phyloP scores from a whole-genome alignment of 2,329 filamentous ascomycete species.

The Plenodomus tracheiphilus region DNA sequence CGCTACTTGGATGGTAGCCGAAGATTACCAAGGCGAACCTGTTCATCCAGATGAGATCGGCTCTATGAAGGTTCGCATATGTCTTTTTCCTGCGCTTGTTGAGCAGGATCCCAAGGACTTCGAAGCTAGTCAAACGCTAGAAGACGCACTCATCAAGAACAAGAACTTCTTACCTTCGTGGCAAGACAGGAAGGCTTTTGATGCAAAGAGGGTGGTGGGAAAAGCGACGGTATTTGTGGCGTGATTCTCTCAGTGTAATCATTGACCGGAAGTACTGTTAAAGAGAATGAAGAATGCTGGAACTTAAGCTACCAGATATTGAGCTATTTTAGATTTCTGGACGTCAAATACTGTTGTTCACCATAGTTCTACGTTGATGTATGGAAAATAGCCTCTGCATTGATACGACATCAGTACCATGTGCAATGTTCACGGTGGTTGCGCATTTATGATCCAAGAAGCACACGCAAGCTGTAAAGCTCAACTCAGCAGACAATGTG shows the following conservation, averaged over 20 bases:
- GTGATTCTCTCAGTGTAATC: neutral
- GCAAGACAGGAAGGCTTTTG: conserved; percentile 5
- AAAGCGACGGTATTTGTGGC: conserved; percentile 11
- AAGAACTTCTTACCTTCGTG: conserved; percentile 10
- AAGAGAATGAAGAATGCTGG: too few relatives aligned
- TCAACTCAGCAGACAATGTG: too few relatives aligned
- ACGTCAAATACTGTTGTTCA: too few relatives aligned
- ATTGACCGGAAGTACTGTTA: too few relatives aligned
- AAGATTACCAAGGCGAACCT: neutral
- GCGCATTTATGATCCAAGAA: too few relatives aligned
- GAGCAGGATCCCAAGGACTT: neutral
- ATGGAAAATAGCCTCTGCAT: too few relatives aligned
- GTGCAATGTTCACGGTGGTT: too few relatives aligned
- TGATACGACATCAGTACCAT: too few relatives aligned
- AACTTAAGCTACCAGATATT: too few relatives aligned
- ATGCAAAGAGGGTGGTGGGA: neutral
- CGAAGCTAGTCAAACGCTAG: neutral
- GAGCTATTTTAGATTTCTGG: too few relatives aligned
- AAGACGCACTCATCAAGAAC: conserved; percentile 6
- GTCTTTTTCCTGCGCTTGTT: conserved; percentile 13
- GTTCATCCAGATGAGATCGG: neutral
- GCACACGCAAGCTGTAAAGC: too few relatives aligned
- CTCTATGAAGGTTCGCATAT: conserved; percentile 5
- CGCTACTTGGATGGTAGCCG: conserved; percentile 11
- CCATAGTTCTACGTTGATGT: too few relatives aligned